Evolutionary conservation across 768 basidiomycete species (phyloP).

Genomic region (Mycena indigotica): DNA sequence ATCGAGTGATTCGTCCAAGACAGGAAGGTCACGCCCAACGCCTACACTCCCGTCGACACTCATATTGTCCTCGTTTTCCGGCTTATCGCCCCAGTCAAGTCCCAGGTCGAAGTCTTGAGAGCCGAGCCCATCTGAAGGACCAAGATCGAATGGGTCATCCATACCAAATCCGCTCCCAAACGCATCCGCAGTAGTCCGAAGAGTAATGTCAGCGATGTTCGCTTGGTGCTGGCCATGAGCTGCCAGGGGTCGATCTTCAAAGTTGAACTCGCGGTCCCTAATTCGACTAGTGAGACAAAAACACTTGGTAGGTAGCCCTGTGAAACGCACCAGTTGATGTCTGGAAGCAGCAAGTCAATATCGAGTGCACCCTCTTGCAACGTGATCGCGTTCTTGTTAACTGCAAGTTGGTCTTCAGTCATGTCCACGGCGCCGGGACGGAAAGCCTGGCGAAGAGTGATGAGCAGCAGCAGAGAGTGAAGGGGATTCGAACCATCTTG

Average conservation of each 20-base stretch:
- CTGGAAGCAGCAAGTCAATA: constrained; percentile 76
- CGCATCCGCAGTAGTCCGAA: constrained; percentile 69
- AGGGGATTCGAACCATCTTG: constrained; percentile 72
- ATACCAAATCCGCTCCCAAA: constrained; percentile 66
- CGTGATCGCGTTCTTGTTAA: constrained; percentile 87
- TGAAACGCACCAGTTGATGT: constrained; percentile 70
- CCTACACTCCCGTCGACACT: constrained; percentile 66
- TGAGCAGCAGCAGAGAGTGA: constrained; percentile 3
- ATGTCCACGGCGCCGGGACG: constrained; percentile 94
- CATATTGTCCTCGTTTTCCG: constrained; percentile 52
- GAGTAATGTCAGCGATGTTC: constrained; percentile 85
- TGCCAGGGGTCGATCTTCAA: constrained; percentile 66
- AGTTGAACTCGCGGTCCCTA: constrained; percentile 70
- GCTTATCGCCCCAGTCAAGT: constrained; percentile 68
- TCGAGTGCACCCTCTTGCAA: constrained; percentile 77
- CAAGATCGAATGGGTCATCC: constrained; percentile 78
- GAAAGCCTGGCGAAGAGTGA: constrained; percentile 66
- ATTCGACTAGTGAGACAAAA: constrained; percentile 2
- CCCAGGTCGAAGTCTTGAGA: constrained; percentile 87
- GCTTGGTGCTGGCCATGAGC: constrained; percentile 81
- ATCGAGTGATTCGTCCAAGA: constrained; percentile 58
- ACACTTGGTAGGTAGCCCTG: neutral
- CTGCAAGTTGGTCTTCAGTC: constrained; percentile 90
- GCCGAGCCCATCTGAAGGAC: constrained; percentile 79
- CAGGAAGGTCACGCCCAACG: constrained; percentile 72